phyloP scores from a whole-genome alignment of 306 rosid genomes.

The Cicer chorassanicum region DNA sequence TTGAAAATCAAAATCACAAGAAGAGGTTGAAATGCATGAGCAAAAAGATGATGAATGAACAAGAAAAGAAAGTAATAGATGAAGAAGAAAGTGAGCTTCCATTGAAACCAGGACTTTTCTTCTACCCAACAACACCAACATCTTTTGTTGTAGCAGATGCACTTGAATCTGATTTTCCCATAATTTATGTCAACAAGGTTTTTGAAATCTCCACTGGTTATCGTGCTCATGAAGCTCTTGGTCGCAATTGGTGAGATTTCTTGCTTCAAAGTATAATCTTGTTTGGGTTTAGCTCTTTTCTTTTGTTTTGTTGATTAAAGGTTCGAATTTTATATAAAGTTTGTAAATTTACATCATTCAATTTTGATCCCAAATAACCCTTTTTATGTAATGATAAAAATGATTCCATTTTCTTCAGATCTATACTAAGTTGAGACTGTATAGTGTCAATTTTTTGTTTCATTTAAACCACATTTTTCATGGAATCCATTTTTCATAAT shows the following conservation, averaged over 20 bases:
- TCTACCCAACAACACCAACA: conserved; percentile 73
- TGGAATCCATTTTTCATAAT: conserved; percentile 16
- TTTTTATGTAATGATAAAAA: conserved; percentile 25
- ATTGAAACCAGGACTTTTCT: conserved; percentile 51
- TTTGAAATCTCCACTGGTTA: conserved; percentile 89
- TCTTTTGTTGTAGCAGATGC: conserved; percentile 95
- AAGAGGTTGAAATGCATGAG: conserved; percentile 73
- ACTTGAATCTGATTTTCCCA: conserved; percentile 83
- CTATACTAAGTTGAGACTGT: conserved; percentile 34
- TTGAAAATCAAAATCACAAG: conserved; percentile 43
- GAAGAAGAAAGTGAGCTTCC: conserved; percentile 60
- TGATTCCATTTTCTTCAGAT: conserved; percentile 47
- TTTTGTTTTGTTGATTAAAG: conserved; percentile 19
- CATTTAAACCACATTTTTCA: conserved; percentile 30
- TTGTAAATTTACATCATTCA: conserved; percentile 3
- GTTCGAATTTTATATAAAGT: not conserved
- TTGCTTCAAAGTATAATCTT: not conserved
- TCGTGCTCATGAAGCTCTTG: conserved; percentile 90
- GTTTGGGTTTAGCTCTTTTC: not conserved
- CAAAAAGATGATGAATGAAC: conserved; percentile 39
- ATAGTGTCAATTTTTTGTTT: conserved; percentile 15
- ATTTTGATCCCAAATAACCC: not conserved
- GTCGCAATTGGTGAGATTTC: conserved; percentile 76
- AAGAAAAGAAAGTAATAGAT: not conserved
- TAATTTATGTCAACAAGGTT: conserved; percentile 91